These are phyloP conservation scores for Populus davidiana DNA, from an alignment of 345 rosid genomes.

Conservation along the genomic window DNA sequence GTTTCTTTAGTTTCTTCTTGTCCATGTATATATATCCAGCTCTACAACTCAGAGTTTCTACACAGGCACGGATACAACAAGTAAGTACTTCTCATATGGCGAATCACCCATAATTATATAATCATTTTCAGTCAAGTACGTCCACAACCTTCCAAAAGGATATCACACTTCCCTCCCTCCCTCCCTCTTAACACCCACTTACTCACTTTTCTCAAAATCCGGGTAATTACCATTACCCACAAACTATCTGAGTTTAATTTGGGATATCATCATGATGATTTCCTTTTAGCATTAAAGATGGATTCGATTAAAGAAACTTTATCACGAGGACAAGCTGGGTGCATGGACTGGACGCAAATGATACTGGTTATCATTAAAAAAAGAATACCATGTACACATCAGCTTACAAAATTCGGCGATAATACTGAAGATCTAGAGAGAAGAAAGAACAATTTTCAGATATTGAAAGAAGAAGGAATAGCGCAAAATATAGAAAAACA, in stretches of 20 bases:
- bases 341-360: neutral
- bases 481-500: neutral
- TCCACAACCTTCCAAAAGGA: neutral
- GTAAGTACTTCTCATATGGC: slow-evolving; percentile 18
- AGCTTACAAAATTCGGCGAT: neutral
- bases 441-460: neutral
- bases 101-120: slow-evolving; percentile 25
- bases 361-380: neutral
- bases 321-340: neutral
- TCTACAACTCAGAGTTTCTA: neutral
- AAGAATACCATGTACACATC: neutral
- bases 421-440: neutral
- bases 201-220: neutral
- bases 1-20: slow-evolving; percentile 18
- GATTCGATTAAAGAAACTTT: neutral
- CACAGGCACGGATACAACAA: slow-evolving; percentile 20
- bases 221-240: no score
- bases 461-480: neutral
- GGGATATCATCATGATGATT: neutral
- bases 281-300: neutral
- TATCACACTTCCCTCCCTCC: neutral
- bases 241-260: no score
- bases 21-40: slow-evolving; percentile 4
- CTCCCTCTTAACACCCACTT: neutral
- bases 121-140: slow-evolving; percentile 25